Evolutionary conservation across 805 yeast genomes (phyloP).

Genomic region (Pichia membranifaciens): DNA sequence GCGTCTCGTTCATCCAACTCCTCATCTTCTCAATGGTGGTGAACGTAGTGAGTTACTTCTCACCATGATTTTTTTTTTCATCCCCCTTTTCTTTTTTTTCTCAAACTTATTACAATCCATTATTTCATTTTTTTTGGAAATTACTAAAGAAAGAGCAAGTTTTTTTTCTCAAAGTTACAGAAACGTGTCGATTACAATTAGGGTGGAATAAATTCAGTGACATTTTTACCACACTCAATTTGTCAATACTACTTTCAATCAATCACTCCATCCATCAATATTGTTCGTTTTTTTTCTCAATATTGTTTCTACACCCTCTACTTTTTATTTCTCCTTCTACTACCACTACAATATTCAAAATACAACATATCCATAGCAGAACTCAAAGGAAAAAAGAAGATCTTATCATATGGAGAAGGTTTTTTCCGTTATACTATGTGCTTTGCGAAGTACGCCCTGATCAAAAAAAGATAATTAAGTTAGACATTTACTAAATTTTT

Average conservation of each 20-base stretch:
- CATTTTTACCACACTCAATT: not conserved
- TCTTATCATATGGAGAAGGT: not conserved
- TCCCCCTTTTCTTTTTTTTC: slow-evolving; percentile 5
- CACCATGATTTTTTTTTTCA: slow-evolving; percentile 8
- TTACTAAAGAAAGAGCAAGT: slow-evolving; percentile 2
- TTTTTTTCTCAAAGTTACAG: slow-evolving; percentile 1
- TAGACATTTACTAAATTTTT: not conserved
- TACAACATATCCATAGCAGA: slow-evolving; percentile 5
- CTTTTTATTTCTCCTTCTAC: no score
- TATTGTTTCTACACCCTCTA: no score
- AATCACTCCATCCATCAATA: no score
- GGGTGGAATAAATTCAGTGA: slow-evolving; percentile 4
- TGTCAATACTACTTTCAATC: not conserved
- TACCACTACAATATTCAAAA: not conserved
- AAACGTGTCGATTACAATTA: slow-evolving; percentile 7
- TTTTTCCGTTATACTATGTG: not conserved
- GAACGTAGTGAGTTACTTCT: slow-evolving; percentile 7
- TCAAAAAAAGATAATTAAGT: no score
- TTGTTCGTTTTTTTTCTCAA: no score
- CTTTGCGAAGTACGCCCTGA: not conserved
- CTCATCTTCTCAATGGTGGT: slow-evolving; percentile 32
- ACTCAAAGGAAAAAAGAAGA: not conserved
- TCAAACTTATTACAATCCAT: not conserved
- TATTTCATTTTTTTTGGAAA: slow-evolving; percentile 3
- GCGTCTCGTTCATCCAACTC: slow-evolving; percentile 14